phyloP scores from a whole-genome alignment of 2,329 filamentous ascomycete species.

The Aspergillus sergii region DNA sequence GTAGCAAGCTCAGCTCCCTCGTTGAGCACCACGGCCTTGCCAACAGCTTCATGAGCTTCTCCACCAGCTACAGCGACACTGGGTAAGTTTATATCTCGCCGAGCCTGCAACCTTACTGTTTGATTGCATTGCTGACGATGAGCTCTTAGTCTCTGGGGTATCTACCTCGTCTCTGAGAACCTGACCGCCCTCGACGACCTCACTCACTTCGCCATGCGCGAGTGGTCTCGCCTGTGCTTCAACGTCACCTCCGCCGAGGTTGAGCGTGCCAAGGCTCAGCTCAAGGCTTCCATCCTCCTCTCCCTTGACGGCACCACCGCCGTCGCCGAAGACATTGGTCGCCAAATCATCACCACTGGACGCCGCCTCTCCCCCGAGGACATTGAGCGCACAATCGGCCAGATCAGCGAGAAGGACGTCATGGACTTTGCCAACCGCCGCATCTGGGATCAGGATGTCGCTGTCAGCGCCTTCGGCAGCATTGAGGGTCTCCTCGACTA shows the following conservation, averaged over 20 bases:
- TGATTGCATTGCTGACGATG: neutral
- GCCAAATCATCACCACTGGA: constrained; percentile 97
- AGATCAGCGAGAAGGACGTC: constrained; percentile 91
- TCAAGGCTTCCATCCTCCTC: constrained; percentile 96
- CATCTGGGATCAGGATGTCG: constrained; percentile 96
- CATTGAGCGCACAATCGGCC: constrained; percentile 88
- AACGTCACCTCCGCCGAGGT: constrained; percentile 87
- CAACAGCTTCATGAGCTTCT: constrained; percentile 99
- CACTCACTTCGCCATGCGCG: constrained; percentile 95
- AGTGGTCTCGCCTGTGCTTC: constrained; percentile 94
- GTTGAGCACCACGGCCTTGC: constrained; percentile 93
- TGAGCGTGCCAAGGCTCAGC: constrained; percentile 97
- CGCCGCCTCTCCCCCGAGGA: constrained; percentile 88
- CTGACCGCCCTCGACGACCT: constrained; percentile 87
- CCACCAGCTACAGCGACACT: constrained; percentile 98
- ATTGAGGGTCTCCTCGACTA: constrained; percentile 75
- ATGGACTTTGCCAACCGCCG: constrained; percentile 95
- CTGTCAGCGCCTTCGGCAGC: constrained; percentile 87
- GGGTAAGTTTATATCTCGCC: constrained; percentile 63
- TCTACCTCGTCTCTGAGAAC: constrained; percentile 95
- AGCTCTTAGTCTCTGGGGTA: constrained; percentile 87
- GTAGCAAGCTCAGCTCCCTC: constrained; percentile 95
- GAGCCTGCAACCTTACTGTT: neutral
- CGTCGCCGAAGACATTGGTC: constrained; percentile 96
- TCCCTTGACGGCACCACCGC: constrained; percentile 97